Evolutionary conservation across 1,284 basidiomycete species (phyloP), one percentile per base, ranked within the genome.

Genomic region (Sporisorium graminicola): DNA sequence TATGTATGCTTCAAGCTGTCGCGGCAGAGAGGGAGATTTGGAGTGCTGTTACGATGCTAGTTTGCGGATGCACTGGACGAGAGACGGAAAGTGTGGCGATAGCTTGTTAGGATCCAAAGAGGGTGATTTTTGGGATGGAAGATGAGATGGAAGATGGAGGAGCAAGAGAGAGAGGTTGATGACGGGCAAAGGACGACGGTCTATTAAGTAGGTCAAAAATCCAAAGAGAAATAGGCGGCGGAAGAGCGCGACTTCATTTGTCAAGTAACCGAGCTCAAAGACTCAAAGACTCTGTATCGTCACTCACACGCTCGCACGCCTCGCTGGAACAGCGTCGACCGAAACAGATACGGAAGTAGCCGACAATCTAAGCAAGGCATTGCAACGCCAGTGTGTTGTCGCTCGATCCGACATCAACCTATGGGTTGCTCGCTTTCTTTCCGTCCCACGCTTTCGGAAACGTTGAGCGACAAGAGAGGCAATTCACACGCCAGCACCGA

Each of bases 341-440:
- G 47, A 40, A 16, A 56, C 43, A 56, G 44, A 10, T 6, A 10
- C 31, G 31, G n/a, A n/a, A n/a, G n/a, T n/a, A n/a, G n/a, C n/a
- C n/a, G n/a, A n/a, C n/a, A n/a, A 31, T 53, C 64, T 46, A 67
- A 46, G 43, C 53, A 24, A 52, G 58, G 58, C 58, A 61, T 31
- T 54, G 58, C 51, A 7, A 6, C 44, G 29, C 5, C 29, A 24
- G 10, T 9, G 12, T 29, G 27, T 49, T 49, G 47, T 49, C 47
- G 51, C 31, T 53, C 13, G 35, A 53, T 40, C 51, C 51, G 47
- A 49, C 14, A 27, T 10, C 27, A 7, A 47, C 18, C 22, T 40
- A 22, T n/a, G 22, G 14, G 47, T 29, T 49, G 44, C 44, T 27
- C 44, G 44, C 44, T 47, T 47, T 27, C n/a, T 46, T 14, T 29